Evolutionary conservation across 306 rosid genomes (phyloP).

Genomic region (Rubus parviflorus): DNA sequence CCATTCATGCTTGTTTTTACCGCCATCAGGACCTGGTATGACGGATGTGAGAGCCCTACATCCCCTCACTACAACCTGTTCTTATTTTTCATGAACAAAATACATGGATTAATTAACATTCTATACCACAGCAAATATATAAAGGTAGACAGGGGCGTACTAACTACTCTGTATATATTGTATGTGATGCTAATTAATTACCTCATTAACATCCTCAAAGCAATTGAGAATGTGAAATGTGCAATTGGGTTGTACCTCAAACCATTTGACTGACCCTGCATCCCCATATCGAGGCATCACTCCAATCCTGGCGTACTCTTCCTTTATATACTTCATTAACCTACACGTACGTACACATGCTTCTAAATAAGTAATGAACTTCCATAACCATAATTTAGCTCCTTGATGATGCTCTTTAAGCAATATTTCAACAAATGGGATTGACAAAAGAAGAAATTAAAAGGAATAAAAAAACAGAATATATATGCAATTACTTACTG

Average conservation of each 20-base stretch:
- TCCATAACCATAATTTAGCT: neutral
- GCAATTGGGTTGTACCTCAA: constrained; percentile 55
- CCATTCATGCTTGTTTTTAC: constrained; percentile 37
- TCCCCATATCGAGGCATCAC: constrained; percentile 77
- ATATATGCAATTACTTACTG: constrained; percentile 43
- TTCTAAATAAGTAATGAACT: no score
- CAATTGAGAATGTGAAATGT: constrained; percentile 62
- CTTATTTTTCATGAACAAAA: neutral
- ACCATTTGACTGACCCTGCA: constrained; percentile 61
- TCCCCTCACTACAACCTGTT: constrained; percentile 71
- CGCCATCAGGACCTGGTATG: constrained; percentile 49
- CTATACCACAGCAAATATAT: neutral
- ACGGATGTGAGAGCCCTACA: constrained; percentile 59
- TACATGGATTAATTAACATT: neutral
- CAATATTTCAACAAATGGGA: neutral
- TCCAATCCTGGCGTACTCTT: constrained; percentile 63
- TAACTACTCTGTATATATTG: no score
- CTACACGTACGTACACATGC: constrained; percentile 16
- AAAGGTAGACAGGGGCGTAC: neutral
- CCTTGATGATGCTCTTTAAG: neutral
- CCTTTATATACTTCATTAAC: constrained; percentile 43
- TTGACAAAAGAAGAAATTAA: neutral
- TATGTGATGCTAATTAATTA: neutral
- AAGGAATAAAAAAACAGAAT: neutral
- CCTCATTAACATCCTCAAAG: constrained; percentile 63